These are phyloP conservation scores for Taphrina betulina DNA, from an alignment of 1,139 yeast species.

Conservation along the genomic window DNA sequence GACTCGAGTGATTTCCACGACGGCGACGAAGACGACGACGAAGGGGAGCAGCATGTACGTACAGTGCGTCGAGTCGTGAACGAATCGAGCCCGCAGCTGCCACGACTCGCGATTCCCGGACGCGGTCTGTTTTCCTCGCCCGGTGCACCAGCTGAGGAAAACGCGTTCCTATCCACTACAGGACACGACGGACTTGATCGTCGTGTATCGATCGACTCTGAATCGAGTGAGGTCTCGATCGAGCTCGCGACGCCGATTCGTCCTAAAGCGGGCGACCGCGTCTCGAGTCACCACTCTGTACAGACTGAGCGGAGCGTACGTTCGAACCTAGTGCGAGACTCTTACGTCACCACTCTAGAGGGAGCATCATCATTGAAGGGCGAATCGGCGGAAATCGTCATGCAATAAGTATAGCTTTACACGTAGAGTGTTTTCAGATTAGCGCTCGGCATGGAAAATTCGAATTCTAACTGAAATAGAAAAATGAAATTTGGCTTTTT, in stretches of 20 bases:
- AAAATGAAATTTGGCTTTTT: too few relatives aligned
- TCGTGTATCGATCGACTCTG: conserved; percentile 1
- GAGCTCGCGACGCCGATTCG: not conserved
- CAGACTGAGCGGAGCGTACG: conserved; percentile 12
- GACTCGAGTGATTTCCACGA: too few relatives aligned
- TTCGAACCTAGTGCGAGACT: conserved; percentile 12
- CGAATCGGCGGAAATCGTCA: conserved; percentile 9
- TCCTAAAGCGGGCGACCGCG: conserved; percentile 9
- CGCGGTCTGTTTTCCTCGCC: too few relatives aligned
- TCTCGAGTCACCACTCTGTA: conserved; percentile 6
- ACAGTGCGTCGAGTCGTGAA: not conserved
- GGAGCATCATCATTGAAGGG: not conserved
- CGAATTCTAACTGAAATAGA: too few relatives aligned
- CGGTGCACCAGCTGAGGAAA: too few relatives aligned
- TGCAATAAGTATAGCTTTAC: too few relatives aligned
- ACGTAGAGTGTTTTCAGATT: too few relatives aligned
- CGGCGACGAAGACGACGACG: not conserved
- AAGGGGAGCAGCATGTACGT: not conserved
- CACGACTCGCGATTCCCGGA: too few relatives aligned
- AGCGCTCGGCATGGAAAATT: too few relatives aligned
- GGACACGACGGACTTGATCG: not conserved
- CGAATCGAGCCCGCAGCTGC: too few relatives aligned
- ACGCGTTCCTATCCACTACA: not conserved
- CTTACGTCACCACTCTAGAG: conserved; percentile 8
- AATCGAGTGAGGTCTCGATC: conserved; percentile 3